These are phyloP conservation scores for Paramecium biaurelia DNA, from an alignment of 73 alveolate genomes.

Conservation along the genomic window DNA sequence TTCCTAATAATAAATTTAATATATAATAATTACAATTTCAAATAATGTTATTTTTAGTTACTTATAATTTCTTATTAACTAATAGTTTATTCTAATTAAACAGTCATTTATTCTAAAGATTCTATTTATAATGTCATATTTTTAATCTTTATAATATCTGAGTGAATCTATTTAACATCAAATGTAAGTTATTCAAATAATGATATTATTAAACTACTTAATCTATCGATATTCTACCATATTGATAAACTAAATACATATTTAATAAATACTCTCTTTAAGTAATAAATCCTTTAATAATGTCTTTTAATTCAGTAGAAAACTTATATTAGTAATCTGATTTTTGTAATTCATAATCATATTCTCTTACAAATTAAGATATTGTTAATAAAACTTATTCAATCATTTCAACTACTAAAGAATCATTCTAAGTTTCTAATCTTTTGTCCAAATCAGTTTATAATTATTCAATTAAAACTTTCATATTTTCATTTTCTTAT, in stretches of 20 bases:
- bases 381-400: conserved; percentile 24
- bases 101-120: conserved; percentile 45
- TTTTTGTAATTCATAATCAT: not conserved
- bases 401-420: not conserved
- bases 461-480: not conserved
- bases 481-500: not conserved
- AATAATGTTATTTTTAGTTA: not conserved
- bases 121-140: conserved; percentile 12
- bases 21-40: not conserved
- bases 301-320: not conserved
- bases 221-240: conserved; percentile 1
- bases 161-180: not conserved
- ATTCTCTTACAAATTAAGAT: conserved; percentile 36
- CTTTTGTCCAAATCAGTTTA: not conserved
- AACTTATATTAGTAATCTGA: not conserved
- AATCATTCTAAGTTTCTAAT: not conserved
- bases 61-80: not conserved
- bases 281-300: not conserved
- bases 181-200: conserved; percentile 21
- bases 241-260: not conserved
- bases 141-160: not conserved
- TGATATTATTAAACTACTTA: not conserved
- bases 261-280: not conserved
- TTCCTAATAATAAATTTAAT: not conserved
- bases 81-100: not conserved